Conservation (phyloP, 2,329 filamentous ascomycete species). For the Ceratocystis destructans region DNA sequence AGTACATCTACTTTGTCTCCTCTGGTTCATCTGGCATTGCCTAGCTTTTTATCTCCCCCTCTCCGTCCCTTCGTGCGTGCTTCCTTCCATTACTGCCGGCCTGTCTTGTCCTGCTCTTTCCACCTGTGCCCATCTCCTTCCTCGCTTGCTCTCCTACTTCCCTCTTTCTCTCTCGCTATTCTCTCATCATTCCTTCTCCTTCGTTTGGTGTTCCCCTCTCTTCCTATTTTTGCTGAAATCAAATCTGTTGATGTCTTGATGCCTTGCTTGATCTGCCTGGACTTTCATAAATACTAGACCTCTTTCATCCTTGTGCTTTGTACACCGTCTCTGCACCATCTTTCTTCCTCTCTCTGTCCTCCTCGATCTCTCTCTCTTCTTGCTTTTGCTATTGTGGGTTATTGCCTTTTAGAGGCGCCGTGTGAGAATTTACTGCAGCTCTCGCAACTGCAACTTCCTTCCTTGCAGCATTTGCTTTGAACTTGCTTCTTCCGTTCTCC, state of each 20-base stretch:
- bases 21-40: background rate
- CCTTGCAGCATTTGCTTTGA: background rate
- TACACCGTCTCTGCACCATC: background rate
- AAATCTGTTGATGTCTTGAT: constrained; percentile 5
- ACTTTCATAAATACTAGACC: constrained; percentile 1
- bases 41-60: background rate
- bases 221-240: constrained; percentile 4
- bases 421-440: background rate
- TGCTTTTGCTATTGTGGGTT: background rate
- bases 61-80: background rate
- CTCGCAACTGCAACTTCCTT: background rate
- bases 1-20: background rate
- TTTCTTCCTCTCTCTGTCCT: background rate
- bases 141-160: background rate
- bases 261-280: background rate
- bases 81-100: background rate
- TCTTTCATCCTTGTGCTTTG: background rate
- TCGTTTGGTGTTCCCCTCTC: background rate
- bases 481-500: background rate
- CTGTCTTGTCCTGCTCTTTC: background rate
- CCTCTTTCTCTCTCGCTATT: background rate
- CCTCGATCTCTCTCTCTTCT: background rate
- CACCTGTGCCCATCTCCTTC: background rate
- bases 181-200: constrained; percentile 3
- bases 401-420: background rate